Conservation (phyloP, 1,139 yeast genomes). For the Zygoascus hellenicus region DNA sequence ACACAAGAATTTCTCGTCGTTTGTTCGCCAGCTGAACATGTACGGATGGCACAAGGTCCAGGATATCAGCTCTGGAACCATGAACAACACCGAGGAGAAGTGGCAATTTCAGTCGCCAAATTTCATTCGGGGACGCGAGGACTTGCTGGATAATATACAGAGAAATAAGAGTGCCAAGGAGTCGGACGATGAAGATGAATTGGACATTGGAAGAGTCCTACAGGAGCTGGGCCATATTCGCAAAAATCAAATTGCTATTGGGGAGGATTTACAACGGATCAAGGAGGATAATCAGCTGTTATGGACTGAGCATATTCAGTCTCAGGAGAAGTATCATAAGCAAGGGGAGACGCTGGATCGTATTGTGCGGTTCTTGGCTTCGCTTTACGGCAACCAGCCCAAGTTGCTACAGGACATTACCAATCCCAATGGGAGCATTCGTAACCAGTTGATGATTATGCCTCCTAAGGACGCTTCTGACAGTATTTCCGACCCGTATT, state of each 20-base stretch:
- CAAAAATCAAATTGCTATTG: constrained; percentile 69
- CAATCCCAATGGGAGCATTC: constrained; percentile 2
- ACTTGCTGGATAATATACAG: constrained; percentile 64
- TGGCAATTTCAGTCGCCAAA: constrained; percentile 84
- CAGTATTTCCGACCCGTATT: neutral
- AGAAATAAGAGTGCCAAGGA: constrained; percentile 43
- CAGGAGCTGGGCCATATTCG: constrained; percentile 73
- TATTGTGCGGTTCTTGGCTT: constrained; percentile 78
- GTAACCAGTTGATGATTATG: constrained; percentile 14
- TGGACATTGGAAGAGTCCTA: constrained; percentile 53
- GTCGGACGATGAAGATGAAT: constrained; percentile 44
- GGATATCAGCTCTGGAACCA: constrained; percentile 63
- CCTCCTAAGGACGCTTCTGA: constrained; percentile 9
- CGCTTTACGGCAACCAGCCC: constrained; percentile 62
- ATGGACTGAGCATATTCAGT: constrained; percentile 82
- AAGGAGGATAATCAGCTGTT: constrained; percentile 81
- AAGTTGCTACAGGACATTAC: constrained; percentile 31
- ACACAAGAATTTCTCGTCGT: constrained; percentile 90
- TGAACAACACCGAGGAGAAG: constrained; percentile 48
- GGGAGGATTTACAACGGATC: constrained; percentile 77
- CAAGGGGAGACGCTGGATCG: constrained; percentile 87
- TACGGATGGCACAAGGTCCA: constrained; percentile 97
- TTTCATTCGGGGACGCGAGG: constrained; percentile 64
- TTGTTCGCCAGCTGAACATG: constrained; percentile 94
- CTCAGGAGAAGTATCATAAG: constrained; percentile 76